phyloP scores from a whole-genome alignment of 2,329 filamentous ascomycete genomes.

The Aspergillus floridensis region DNA sequence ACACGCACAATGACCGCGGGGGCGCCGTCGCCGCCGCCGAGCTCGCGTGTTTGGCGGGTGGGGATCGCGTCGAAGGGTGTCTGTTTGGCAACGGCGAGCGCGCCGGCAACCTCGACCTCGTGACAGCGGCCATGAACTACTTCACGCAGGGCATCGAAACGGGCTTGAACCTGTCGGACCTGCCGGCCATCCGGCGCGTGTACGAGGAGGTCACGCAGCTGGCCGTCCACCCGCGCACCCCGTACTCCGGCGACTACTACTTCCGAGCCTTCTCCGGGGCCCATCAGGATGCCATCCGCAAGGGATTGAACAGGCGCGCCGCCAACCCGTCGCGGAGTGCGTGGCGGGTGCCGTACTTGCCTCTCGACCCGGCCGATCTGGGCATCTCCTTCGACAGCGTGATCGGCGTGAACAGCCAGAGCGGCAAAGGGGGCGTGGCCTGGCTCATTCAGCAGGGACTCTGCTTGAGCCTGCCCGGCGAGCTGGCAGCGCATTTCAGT shows the following conservation, averaged over 20 bases:
- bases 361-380: conserved; percentile 46
- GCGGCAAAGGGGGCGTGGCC: conserved; percentile 83
- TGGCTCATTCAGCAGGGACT: conserved; percentile 86
- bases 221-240: conserved; percentile 76
- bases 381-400: conserved; percentile 89
- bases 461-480: conserved; percentile 65
- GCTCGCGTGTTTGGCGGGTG: conserved; percentile 87
- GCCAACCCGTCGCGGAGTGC: no score
- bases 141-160: no score
- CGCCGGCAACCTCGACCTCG: no score
- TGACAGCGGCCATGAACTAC: no score
- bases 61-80: conserved; percentile 70
- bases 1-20: conserved; percentile 91
- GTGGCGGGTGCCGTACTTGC: no score
- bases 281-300: conserved; percentile 92
- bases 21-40: conserved; percentile 84
- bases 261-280: conserved; percentile 84
- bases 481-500: no score
- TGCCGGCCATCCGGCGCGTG: no score
- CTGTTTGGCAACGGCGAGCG: no score
- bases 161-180: no score
- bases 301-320: conserved; percentile 57
- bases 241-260: conserved; percentile 82
- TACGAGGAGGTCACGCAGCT: conserved; percentile 83
- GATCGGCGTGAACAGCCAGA: conserved; percentile 92